Percentiles rank a stretch among this genome's conserved stretches.
phyloP scores from a whole-genome alignment of 257 asterid genomes.

The Schizonepeta tenuifolia region DNA sequence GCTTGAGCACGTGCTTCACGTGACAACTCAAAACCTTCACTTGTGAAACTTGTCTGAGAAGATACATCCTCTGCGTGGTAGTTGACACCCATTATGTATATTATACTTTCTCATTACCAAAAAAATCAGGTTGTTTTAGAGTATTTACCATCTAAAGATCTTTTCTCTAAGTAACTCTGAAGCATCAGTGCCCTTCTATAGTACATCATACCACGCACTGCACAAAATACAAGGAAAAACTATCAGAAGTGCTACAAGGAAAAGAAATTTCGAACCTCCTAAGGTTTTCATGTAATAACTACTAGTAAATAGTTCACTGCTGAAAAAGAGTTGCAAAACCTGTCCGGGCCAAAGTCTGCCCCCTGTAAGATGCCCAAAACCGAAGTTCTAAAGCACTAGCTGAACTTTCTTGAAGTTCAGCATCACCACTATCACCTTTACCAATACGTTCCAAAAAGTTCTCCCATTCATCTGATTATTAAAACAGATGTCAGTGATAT shows the following conservation, averaged over 20 bases:
- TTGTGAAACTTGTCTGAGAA: constrained; percentile 54
- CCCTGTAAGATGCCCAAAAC: constrained; percentile 99
- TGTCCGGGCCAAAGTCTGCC: constrained; percentile 97
- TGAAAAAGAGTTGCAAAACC: constrained; percentile 46
- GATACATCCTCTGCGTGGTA: constrained; percentile 55
- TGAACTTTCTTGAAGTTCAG: constrained; percentile 82
- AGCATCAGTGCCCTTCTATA: constrained; percentile 97
- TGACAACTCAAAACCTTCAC: constrained; percentile 82
- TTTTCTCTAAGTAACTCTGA: constrained; percentile 86
- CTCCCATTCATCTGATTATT: constrained; percentile 86
- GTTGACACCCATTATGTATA: constrained; percentile 34
- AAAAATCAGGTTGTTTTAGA: constrained; percentile 17
- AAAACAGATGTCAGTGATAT: constrained; percentile 19
- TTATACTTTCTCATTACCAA: constrained; percentile 15
- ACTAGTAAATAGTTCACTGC: constrained; percentile 15
- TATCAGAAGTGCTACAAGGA: constrained; percentile 1
- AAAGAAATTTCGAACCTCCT: background rate
- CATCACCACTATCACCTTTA: constrained; percentile 62
- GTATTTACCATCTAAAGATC: constrained; percentile 74
- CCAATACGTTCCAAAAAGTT: constrained; percentile 94
- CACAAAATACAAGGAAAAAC: constrained; percentile 34
- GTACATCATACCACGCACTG: constrained; percentile 99
- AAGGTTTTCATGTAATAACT: constrained; percentile 15
- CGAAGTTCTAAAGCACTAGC: constrained; percentile 85
- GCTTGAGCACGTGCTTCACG: constrained; percentile 97